phyloP scores from a whole-genome alignment of 306 rosid species.

The Ammopiptanthus mongolicus region DNA sequence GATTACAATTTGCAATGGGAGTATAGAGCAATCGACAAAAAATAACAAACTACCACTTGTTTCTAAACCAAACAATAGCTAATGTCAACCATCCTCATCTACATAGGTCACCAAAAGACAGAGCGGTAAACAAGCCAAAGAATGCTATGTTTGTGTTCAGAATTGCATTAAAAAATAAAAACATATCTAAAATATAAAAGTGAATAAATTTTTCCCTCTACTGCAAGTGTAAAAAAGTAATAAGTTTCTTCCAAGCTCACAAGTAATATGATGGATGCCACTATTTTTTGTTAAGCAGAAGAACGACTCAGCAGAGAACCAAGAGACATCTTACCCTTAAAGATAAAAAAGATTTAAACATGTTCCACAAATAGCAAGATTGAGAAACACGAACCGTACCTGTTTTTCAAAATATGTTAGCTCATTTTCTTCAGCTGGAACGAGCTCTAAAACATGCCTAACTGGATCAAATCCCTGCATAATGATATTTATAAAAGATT shows the following conservation, averaged over 20 bases:
- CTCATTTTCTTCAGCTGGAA: slow-evolving; percentile 70
- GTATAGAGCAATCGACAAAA: not conserved
- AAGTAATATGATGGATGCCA: not conserved
- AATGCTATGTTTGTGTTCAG: not conserved
- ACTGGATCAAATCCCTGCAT: slow-evolving; percentile 92
- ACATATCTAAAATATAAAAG: not conserved
- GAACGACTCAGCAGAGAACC: not conserved
- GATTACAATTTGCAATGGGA: not conserved
- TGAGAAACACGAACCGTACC: slow-evolving; percentile 43
- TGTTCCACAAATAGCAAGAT: not conserved
- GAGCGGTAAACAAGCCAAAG: not conserved
- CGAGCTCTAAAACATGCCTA: slow-evolving; percentile 68
- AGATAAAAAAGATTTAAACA: not conserved
- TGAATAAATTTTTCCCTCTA: not conserved
- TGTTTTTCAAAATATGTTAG: slow-evolving; percentile 76
- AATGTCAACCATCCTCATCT: not conserved
- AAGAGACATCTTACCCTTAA: not conserved
- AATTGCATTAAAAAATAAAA: not conserved
- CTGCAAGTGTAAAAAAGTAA: not conserved
- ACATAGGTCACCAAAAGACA: not conserved
- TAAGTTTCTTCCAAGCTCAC: slow-evolving; percentile 12
- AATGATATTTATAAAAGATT: slow-evolving; percentile 16
- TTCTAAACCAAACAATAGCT: not conserved
- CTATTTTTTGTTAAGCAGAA: not conserved
- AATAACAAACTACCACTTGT: not conserved